Evolutionary conservation across 805 yeast species (phyloP), one percentile per base, ranked within the genome.

Genomic region (Clavispora fructus): DNA sequence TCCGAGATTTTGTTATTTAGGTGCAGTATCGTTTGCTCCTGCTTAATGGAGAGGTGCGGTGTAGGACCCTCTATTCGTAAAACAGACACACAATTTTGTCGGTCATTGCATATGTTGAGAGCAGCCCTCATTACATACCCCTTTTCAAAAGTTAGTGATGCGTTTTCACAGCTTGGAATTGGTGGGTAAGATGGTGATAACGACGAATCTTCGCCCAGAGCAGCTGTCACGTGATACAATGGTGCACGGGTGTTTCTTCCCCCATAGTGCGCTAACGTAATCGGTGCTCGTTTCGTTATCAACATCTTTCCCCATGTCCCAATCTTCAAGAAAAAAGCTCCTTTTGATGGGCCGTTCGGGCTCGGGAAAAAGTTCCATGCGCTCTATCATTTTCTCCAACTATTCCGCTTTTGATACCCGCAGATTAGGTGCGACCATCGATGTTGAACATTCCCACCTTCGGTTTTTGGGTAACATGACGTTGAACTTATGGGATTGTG

Each of bases 351-450:
- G 98, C 68, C 85, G 98, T 39, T 85, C 95, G 26, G 98, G 99
- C 39, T 88, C 97, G 6, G 99, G 99, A 1, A 94, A 94, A 64
- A 89, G 97, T 3, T 90, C 97, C 1, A 94, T 94, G 99, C 75
- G 98, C 57, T 88, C 96, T 40, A 92, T 94, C 50, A 94, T 94
- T 54, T 94, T 94, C 65, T 83, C 95, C 57, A 94, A 94, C 61
- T 94, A 94, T 65, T 87, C 96, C 1, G 99, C 99, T 0, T 87
- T 92, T 61, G 99, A 94, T 62, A 94, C 99, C 3, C 77, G 98
- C 52, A 75, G 98, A 47, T 68, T 94, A 12, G 98, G 98, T 1
- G 98, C 99, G 10, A 94, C 99, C 0, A 91, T 94, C 47, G 99
- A 94, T 61, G 97, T 94, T n/a, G 99, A 94, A 61, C 97, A 94